phyloP scores from a whole-genome alignment of 352 stramenopile species.

The Peronosclerospora sorghi region DNA sequence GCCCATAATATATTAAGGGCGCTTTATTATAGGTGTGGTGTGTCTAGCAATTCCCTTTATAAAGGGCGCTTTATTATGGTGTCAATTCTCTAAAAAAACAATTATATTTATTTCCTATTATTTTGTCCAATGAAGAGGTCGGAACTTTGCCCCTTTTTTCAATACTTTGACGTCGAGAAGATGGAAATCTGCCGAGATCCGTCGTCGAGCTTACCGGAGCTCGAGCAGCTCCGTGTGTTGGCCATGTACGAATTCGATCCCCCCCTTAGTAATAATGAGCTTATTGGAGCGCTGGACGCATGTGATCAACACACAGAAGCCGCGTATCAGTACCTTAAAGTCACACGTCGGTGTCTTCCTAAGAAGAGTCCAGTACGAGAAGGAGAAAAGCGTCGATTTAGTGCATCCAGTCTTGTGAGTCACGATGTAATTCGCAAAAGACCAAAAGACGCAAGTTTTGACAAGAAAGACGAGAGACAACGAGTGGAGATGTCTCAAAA shows the following conservation, averaged over 20 bases:
- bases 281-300: conserved; percentile 29
- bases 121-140: too few species aligned
- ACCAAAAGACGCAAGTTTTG: conserved; percentile 14
- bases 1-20: too few species aligned
- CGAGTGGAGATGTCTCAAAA: conserved; percentile 4
- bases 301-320: conserved; percentile 35
- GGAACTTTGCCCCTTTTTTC: too few species aligned
- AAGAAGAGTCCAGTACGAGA: conserved; percentile 12
- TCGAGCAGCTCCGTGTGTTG: conserved; percentile 50
- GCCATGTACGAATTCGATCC: conserved; percentile 51
- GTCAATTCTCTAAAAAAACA: too few species aligned
- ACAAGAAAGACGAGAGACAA: too few species aligned
- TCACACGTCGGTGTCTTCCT: conserved; percentile 11
- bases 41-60: too few species aligned
- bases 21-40: too few species aligned
- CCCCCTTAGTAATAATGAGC: conserved; percentile 31
- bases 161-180: too few species aligned
- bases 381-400: conserved; percentile 22
- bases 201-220: too few species aligned
- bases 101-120: too few species aligned
- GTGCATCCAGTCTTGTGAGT: conserved; percentile 6
- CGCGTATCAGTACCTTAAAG: conserved; percentile 43
- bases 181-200: too few species aligned
- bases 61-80: too few species aligned
- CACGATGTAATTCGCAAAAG: conserved; percentile 16